Evolutionary conservation across 345 rosid genomes (phyloP).

Genomic region (Euphorbia pulcherrima): DNA sequence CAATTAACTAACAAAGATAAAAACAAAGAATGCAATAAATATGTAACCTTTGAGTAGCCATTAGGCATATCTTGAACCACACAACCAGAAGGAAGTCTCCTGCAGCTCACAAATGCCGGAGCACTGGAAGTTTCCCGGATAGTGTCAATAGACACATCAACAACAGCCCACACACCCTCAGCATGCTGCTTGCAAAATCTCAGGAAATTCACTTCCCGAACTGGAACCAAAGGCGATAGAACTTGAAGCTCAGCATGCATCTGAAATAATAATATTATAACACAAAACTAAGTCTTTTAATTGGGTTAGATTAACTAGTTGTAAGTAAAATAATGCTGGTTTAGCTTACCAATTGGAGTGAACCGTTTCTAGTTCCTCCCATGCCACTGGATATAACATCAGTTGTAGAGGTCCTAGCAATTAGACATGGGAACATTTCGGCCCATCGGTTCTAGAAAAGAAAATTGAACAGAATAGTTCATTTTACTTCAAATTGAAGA

Average conservation of each 20-base stretch:
- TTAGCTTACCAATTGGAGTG: slow-evolving; percentile 71
- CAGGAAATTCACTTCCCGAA: slow-evolving; percentile 77
- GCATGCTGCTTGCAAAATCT: slow-evolving; percentile 94
- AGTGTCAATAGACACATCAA: slow-evolving; percentile 76
- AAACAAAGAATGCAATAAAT: slow-evolving; percentile 14
- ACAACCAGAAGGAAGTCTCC: slow-evolving; percentile 97
- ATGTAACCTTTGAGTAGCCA: slow-evolving; percentile 85
- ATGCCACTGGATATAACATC: slow-evolving; percentile 76
- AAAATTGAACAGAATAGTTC: neutral
- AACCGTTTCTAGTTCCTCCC: slow-evolving; percentile 91
- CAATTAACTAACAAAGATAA: slow-evolving; percentile 32
- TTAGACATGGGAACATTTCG: slow-evolving; percentile 90
- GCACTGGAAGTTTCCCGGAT: slow-evolving; percentile 51
- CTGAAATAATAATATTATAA: slow-evolving; percentile 24
- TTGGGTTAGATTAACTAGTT: neutral
- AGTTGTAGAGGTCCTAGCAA: slow-evolving; percentile 68
- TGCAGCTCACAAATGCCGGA: slow-evolving; percentile 45
- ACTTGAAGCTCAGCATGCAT: slow-evolving; percentile 92
- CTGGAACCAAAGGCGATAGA: slow-evolving; percentile 88
- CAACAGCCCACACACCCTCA: slow-evolving; percentile 92
- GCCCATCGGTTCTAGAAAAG: slow-evolving; percentile 75
- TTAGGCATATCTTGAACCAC: slow-evolving; percentile 95
- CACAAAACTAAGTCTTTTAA: neutral
- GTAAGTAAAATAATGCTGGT: neutral
- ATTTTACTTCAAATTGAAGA: no score